Evolutionary conservation across 371 early-diverging fungal species (phyloP), one percentile per base, ranked within the genome.

Genomic region (Actinomucor elegans): DNA sequence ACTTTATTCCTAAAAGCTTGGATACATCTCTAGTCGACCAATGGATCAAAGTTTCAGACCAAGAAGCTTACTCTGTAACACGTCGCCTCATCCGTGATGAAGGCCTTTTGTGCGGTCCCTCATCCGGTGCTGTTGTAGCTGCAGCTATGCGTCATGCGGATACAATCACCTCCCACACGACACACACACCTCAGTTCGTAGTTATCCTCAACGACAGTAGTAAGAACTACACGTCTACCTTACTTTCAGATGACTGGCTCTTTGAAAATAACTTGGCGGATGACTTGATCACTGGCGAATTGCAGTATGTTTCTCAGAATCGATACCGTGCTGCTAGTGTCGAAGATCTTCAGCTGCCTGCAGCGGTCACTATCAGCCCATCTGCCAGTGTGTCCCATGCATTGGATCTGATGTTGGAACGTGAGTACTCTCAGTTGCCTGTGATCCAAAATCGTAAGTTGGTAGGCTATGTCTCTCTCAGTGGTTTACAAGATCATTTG

Each of bases 351-450:
- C 94, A 94, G 57, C 61, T 93, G 10, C 88, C 91, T 10, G 88
- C 87, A 0, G 92, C 94, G 2, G 84, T 93, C 3, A 83, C 90
- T 6, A 78, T 94, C 12, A 57, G 79, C 9, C 83, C 82, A 20
- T 69, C 66, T 8, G 67, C 80, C 14, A 55, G 82, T 4, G 71
- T 88, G 6, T 75, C 80, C 1, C 68, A 80, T 33, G 93, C 94
- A 3, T 41, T 89, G 41, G 86, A 86, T 49, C 50, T 90, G 42
- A 94, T 94, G 94, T 34, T 84, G 45, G 86, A 87, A 27, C 71
- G 89, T 21, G 92, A 92, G 49, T 94, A 88, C 64, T 93, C 93
- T 17, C 94, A 94, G 59, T 65, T 94, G 34, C 94, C 94, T 0
- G 93, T 94, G 8, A 76, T 91, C 28, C 79, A 79, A 46, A 59